A percentile compares a stretch with the other conserved stretches of the same genome.
Evolutionary conservation across 208 protist species (phyloP).

Genomic region (Lotmaria passim): DNA sequence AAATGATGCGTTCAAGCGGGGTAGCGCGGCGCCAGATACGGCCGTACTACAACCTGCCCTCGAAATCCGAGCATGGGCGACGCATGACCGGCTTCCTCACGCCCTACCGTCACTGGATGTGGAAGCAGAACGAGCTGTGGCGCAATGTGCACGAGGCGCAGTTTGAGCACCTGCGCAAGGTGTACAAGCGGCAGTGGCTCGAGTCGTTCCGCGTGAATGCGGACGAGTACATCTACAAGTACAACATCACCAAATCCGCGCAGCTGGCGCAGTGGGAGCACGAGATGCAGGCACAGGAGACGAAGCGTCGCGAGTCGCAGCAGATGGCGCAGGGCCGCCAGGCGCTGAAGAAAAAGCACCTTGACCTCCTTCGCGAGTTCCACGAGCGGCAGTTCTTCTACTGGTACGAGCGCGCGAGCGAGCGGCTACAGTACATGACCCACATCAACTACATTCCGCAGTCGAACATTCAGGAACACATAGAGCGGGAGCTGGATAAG

Average conservation of each 20-base stretch:
- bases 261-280: constrained; percentile 91
- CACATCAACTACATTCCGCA: constrained; percentile 87
- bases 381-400: constrained; percentile 93
- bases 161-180: constrained; percentile 91
- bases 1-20: constrained; percentile 52
- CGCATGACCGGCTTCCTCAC: constrained; percentile 91
- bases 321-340: constrained; percentile 81
- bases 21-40: constrained; percentile 56
- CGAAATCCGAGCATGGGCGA: constrained; percentile 82
- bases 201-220: constrained; percentile 93
- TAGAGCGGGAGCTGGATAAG: constrained; percentile 90
- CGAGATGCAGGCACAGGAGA: constrained; percentile 91
- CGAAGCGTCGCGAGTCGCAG: constrained; percentile 72
- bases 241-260: constrained; percentile 92
- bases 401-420: constrained; percentile 92
- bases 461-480: constrained; percentile 75
- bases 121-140: constrained; percentile 94
- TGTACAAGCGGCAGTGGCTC: constrained; percentile 93
- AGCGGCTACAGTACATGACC: constrained; percentile 91
- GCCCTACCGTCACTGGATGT: constrained; percentile 93
- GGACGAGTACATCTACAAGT: constrained; percentile 94
- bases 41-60: constrained; percentile 91
- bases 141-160: constrained; percentile 92
- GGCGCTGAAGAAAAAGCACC: constrained; percentile 89
- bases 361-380: constrained; percentile 89